Evolutionary conservation across 768 basidiomycete species (phyloP).

Genomic region (Boletus sp.): DNA sequence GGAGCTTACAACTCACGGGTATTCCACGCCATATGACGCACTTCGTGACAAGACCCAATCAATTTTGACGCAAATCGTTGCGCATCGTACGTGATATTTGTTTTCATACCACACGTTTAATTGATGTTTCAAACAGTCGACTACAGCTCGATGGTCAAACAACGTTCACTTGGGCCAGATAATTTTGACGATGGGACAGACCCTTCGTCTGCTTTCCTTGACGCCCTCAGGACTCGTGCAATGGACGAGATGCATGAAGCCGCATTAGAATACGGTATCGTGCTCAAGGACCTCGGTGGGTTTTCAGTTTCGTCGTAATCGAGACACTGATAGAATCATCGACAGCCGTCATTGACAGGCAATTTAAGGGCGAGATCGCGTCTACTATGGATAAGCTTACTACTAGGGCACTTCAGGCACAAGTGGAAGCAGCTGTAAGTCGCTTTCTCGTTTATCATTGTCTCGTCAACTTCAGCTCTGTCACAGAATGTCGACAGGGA

Average conservation of each 20-base stretch:
- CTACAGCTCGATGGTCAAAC: slow-evolving; percentile 68
- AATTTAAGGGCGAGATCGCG: slow-evolving; percentile 88
- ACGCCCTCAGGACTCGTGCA: slow-evolving; percentile 75
- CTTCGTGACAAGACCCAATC: slow-evolving; percentile 81
- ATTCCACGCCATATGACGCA: slow-evolving; percentile 78
- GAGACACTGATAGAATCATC: slow-evolving; percentile 7
- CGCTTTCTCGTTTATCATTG: neutral
- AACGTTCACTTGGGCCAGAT: slow-evolving; percentile 74
- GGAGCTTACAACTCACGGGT: slow-evolving; percentile 78
- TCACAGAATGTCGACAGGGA: slow-evolving; percentile 77
- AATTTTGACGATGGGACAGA: slow-evolving; percentile 69
- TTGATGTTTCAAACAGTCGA: slow-evolving; percentile 35
- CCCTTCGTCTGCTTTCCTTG: slow-evolving; percentile 72
- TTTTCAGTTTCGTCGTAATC: neutral
- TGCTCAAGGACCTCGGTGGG: slow-evolving; percentile 73
- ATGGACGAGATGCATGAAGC: slow-evolving; percentile 86
- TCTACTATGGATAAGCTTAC: slow-evolving; percentile 83
- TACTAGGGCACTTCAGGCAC: slow-evolving; percentile 78
- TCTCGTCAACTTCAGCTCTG: neutral
- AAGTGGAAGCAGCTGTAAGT: slow-evolving; percentile 79
- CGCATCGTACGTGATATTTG: slow-evolving; percentile 52
- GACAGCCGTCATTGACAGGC: slow-evolving; percentile 77
- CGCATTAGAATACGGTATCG: slow-evolving; percentile 79
- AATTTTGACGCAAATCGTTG: slow-evolving; percentile 82
- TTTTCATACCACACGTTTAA: neutral